These are phyloP conservation scores for Diversispora eburnea DNA, from an alignment of 192 early-diverging fungal genomes.

Conservation along the genomic window DNA sequence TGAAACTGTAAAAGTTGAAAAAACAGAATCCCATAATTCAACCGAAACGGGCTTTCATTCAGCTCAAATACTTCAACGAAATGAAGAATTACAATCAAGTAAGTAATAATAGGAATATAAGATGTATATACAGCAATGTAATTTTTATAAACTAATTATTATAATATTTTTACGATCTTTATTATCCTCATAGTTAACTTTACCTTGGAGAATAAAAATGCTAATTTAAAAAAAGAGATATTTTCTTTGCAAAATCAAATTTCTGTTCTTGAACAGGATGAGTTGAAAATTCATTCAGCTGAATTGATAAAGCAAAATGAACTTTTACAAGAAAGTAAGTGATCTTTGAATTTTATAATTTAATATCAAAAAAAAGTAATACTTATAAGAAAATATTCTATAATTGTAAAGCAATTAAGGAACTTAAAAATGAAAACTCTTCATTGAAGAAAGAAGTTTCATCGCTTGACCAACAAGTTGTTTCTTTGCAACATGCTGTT, in stretches of 20 bases:
- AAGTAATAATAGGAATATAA: background rate
- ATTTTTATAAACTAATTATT: too few species aligned
- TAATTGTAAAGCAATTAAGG: background rate
- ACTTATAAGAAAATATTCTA: background rate
- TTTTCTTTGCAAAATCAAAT: constrained; percentile 8
- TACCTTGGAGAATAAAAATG: background rate
- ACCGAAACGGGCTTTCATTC: background rate
- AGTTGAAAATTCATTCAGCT: constrained; percentile 3
- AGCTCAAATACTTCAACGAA: background rate
- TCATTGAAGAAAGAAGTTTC: background rate
- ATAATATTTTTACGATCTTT: background rate
- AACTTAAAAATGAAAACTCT: constrained; percentile 2
- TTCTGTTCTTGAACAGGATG: background rate
- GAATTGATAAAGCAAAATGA: constrained; percentile 17
- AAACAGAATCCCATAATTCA: background rate
- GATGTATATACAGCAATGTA: background rate
- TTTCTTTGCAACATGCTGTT: constrained; percentile 56
- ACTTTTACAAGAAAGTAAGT: constrained; percentile 13
- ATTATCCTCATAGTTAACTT: background rate
- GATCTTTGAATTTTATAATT: background rate
- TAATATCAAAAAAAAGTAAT: background rate
- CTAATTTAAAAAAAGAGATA: constrained; percentile 1
- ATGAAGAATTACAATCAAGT: background rate
- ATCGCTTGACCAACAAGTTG: constrained; percentile 37
- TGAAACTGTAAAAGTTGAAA: background rate